These are phyloP conservation scores for Aureobasidium sp. DNA, from an alignment of 2,329 filamentous ascomycete species.

Conservation along the genomic window DNA sequence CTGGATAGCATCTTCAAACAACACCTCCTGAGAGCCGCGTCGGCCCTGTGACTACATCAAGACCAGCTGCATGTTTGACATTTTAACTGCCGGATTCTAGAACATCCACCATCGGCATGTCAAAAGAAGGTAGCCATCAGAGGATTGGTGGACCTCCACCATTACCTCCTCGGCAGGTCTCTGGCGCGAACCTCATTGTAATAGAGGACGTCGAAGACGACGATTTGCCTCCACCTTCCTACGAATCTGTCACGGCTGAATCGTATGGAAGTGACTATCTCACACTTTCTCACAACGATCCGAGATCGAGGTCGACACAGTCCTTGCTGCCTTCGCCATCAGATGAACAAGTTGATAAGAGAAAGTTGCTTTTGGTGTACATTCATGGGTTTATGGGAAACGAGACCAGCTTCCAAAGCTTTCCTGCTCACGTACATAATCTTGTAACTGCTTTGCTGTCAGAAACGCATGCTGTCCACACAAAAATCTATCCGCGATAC, in stretches of 20 bases:
- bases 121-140: neutral
- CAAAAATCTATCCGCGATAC: constrained; percentile 78
- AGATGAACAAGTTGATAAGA: constrained; percentile 29
- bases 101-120: neutral
- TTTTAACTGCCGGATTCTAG: neutral
- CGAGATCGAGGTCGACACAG: constrained; percentile 40
- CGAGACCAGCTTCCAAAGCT: constrained; percentile 78
- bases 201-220: constrained; percentile 18
- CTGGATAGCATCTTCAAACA: neutral
- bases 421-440: constrained; percentile 80
- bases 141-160: constrained; percentile 7
- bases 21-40: constrained; percentile 11
- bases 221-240: constrained; percentile 15
- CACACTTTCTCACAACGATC: constrained; percentile 28
- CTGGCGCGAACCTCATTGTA: neutral
- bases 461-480: constrained; percentile 73
- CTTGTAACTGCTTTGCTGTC: constrained; percentile 59
- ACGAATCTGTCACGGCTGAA: constrained; percentile 6
- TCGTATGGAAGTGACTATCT: neutral
- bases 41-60: neutral
- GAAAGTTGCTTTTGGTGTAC: constrained; percentile 68
- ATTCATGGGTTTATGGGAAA: constrained; percentile 89
- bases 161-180: constrained; percentile 5
- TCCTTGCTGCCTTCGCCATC: constrained; percentile 36
- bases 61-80: constrained; percentile 3